Conservation (phyloP, 306 rosid genomes). For the Trichosanthes cucumerina region DNA sequence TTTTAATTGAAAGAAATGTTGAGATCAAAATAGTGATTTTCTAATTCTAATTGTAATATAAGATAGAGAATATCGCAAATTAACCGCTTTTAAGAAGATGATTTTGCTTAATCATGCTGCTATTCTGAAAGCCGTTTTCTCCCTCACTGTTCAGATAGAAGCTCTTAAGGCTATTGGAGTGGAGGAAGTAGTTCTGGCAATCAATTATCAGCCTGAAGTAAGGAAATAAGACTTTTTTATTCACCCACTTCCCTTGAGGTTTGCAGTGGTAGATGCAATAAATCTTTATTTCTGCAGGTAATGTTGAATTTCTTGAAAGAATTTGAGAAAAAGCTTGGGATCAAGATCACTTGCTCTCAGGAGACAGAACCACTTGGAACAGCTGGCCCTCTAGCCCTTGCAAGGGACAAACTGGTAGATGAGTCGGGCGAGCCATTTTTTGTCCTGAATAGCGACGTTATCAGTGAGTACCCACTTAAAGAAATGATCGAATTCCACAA, state of each 20-base stretch:
- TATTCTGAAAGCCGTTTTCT: background rate
- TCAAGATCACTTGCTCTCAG: slow-evolving; percentile 96
- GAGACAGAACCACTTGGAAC: slow-evolving; percentile 99
- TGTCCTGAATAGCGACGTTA: slow-evolving; percentile 97
- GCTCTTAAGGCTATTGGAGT: slow-evolving; percentile 95
- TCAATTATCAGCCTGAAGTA: slow-evolving; percentile 99
- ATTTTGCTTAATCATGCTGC: background rate
- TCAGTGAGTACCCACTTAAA: slow-evolving; percentile 88
- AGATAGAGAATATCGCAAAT: slow-evolving; percentile 13
- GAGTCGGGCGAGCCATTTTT: slow-evolving; percentile 84
- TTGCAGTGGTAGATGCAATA: slow-evolving; percentile 9
- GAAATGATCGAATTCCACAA: slow-evolving; percentile 88
- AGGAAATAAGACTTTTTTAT: background rate
- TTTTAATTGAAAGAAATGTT: background rate
- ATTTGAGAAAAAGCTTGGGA: slow-evolving; percentile 75
- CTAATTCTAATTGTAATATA: background rate
- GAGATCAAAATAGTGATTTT: background rate
- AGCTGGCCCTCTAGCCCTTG: slow-evolving; percentile 98
- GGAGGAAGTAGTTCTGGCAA: slow-evolving; percentile 88
- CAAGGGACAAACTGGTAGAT: slow-evolving; percentile 86
- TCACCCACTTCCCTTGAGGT: slow-evolving; percentile 6
- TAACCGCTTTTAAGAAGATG: background rate
- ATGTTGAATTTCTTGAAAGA: slow-evolving; percentile 96
- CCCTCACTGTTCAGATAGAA: slow-evolving; percentile 53
- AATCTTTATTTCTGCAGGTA: slow-evolving; percentile 42